These are phyloP conservation scores for Tetrahymena elliotti DNA, from an alignment of 73 alveolate genomes.

Conservation along the genomic window DNA sequence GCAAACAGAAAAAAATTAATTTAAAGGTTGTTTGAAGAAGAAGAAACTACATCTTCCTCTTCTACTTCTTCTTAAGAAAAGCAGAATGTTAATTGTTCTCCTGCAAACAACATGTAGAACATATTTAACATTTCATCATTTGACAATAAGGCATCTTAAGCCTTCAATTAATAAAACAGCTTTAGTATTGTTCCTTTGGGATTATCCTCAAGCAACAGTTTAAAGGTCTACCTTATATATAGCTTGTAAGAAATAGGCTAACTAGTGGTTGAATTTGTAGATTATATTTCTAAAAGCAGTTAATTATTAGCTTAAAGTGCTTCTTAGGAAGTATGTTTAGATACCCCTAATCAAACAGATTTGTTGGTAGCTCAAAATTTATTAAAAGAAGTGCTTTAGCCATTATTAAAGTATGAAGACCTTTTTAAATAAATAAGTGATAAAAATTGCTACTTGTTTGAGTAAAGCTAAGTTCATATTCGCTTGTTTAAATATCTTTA, in stretches of 20 bases:
- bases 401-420: neutral
- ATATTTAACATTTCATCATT: neutral
- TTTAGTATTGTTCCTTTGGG: neutral
- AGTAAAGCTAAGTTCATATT: neutral
- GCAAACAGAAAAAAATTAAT: neutral
- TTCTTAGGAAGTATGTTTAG: neutral
- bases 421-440: neutral
- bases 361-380: neutral
- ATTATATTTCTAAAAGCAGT: neutral
- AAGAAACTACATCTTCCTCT: neutral
- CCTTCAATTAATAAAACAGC: neutral
- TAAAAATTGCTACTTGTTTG: neutral
- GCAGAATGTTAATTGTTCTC: neutral
- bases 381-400: neutral
- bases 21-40: neutral
- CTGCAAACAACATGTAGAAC: neutral
- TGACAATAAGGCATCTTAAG: neutral
- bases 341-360: neutral
- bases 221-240: neutral
- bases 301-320: neutral
- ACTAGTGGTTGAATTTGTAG: neutral
- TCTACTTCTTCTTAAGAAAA: neutral
- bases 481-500: neutral
- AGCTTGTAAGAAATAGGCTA: neutral
- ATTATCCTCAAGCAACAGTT: neutral